These are phyloP conservation scores for Senna siamea DNA, from an alignment of 306 rosid species.

Conservation along the genomic window DNA sequence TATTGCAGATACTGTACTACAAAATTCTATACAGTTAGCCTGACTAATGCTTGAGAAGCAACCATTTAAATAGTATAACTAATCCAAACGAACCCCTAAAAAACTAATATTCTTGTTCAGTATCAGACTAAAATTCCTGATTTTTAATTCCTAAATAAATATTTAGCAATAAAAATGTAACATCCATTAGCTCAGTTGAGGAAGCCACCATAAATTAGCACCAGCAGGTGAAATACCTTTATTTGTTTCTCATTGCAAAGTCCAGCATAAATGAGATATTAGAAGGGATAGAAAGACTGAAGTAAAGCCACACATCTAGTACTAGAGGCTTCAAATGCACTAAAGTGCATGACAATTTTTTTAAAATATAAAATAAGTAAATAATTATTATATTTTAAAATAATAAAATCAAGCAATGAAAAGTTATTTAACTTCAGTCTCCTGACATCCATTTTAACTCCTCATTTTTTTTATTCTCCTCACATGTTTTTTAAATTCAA, in stretches of 20 bases:
- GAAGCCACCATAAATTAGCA: conserved; percentile 8
- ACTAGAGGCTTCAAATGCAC: too few species aligned
- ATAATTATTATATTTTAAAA: too few species aligned
- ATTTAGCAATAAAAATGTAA: conserved; percentile 2
- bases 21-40: background rate
- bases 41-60: background rate
- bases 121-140: background rate
- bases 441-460: too few species aligned
- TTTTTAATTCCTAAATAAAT: conserved; percentile 4
- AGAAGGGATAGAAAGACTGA: conserved; percentile 5
- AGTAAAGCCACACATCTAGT: background rate
- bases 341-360: too few species aligned
- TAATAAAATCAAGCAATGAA: too few species aligned
- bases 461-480: too few species aligned
- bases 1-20: background rate
- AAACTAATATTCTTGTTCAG: background rate
- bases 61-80: background rate
- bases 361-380: too few species aligned
- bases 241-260: conserved; percentile 6
- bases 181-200: background rate
- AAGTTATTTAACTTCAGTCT: too few species aligned
- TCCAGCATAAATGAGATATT: background rate
- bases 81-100: background rate
- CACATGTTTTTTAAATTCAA: too few species aligned
- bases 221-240: conserved; percentile 8